These are phyloP conservation scores for Rubroshorea leprosula DNA, from an alignment of 345 rosid species.

Conservation along the genomic window DNA sequence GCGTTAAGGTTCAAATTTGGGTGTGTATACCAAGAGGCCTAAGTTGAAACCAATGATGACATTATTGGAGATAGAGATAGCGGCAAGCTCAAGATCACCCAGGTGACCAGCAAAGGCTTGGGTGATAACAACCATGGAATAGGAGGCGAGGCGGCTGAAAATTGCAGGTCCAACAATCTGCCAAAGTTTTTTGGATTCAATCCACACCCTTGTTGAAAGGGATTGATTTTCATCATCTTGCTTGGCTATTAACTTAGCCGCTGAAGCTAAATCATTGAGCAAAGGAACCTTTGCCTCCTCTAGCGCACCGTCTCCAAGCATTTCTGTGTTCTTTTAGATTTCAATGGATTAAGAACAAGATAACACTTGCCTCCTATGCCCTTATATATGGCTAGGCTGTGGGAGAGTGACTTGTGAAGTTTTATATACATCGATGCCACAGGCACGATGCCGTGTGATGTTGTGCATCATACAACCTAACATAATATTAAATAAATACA, in stretches of 20 bases:
- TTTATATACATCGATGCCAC: too few relatives aligned
- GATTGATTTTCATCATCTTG: conserved; percentile 3
- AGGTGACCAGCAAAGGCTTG: conserved; percentile 96
- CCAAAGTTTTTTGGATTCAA: conserved; percentile 86
- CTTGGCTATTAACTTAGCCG: background rate
- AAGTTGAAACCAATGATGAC: conserved; percentile 71
- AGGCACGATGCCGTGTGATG: too few relatives aligned
- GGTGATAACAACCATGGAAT: conserved; percentile 76
- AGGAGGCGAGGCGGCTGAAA: conserved; percentile 63
- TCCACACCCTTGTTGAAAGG: conserved; percentile 37
- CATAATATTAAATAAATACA: too few relatives aligned
- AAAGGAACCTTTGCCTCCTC: conserved; percentile 34
- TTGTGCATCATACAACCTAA: too few relatives aligned
- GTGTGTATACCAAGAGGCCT: conserved; percentile 70
- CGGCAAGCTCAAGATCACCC: conserved; percentile 91
- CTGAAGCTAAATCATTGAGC: conserved; percentile 16
- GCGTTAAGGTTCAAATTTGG: background rate
- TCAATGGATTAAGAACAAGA: background rate
- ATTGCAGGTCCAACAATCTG: conserved; percentile 78
- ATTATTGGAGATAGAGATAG: conserved; percentile 65
- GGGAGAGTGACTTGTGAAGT: too few relatives aligned
- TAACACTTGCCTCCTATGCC: background rate
- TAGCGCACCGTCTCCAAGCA: conserved; percentile 11
- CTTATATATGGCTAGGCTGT: background rate
- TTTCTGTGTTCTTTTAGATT: too few relatives aligned